These are phyloP conservation scores for Penicillium fuscoglaucum DNA, from an alignment of 2,329 filamentous ascomycete species.

Conservation along the genomic window DNA sequence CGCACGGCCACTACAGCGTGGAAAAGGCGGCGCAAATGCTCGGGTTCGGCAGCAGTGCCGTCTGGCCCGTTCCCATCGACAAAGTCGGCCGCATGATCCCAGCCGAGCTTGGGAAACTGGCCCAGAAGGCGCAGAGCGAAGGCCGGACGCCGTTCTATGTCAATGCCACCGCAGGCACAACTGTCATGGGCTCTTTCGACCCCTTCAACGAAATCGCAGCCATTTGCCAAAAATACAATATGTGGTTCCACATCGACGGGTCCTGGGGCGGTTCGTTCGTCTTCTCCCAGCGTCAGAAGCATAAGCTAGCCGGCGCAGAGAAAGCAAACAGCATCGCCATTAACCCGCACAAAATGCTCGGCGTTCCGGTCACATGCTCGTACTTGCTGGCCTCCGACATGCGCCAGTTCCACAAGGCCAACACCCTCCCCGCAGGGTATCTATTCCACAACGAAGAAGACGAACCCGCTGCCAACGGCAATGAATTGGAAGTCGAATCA, in stretches of 20 bases:
- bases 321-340: conserved; percentile 80
- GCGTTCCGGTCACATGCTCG: conserved; percentile 84
- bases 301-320: conserved; percentile 68
- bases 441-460: conserved; percentile 66
- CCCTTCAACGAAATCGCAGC: conserved; percentile 68
- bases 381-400: conserved; percentile 81
- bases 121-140: conserved; percentile 61
- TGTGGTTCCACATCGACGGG: conserved; percentile 94
- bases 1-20: conserved; percentile 89
- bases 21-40: conserved; percentile 93
- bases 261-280: conserved; percentile 85
- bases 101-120: conserved; percentile 61
- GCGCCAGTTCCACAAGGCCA: conserved; percentile 74
- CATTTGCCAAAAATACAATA: conserved; percentile 67
- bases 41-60: conserved; percentile 74
- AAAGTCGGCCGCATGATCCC: conserved; percentile 69
- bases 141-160: conserved; percentile 89
- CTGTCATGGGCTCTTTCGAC: conserved; percentile 86
- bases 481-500: conserved; percentile 34
- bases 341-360: conserved; percentile 98
- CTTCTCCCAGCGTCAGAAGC: conserved; percentile 66
- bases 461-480: conserved; percentile 34
- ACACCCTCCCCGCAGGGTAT: conserved; percentile 84
- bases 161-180: conserved; percentile 93
- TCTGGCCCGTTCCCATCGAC: conserved; percentile 75